Percentiles rank a stretch among this genome's conserved stretches.
Conservation (phyloP, 225 moss, liverwort and hornwort species). For the Bryum argenteum region DNA sequence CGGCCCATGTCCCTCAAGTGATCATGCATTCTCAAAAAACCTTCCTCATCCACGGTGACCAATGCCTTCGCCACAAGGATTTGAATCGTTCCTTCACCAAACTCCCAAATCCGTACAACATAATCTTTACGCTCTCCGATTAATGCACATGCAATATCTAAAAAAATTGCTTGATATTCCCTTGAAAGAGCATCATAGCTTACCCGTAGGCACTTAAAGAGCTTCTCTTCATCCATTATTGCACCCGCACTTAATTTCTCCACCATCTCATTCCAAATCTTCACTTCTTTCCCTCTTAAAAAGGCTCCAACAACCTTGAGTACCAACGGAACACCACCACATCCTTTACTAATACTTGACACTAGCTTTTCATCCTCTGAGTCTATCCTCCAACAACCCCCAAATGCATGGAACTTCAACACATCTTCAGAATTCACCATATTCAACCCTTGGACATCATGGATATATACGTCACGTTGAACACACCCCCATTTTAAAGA, state of each 20-base stretch:
- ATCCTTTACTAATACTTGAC: not conserved
- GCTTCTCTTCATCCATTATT: not conserved
- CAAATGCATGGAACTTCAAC: not conserved
- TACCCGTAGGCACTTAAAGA: not conserved
- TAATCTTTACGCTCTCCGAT: not conserved
- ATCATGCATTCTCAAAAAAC: not conserved
- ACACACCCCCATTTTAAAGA: not conserved
- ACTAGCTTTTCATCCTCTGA: accelerated
- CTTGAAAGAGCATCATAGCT: not conserved
- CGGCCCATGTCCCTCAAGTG: not conserved
- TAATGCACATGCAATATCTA: not conserved
- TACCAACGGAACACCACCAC: not conserved
- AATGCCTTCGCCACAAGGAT: not conserved
- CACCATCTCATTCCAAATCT: not conserved
- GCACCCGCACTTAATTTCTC: not conserved
- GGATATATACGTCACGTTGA: not conserved
- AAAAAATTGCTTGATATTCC: not conserved
- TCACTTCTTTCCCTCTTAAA: accelerated
- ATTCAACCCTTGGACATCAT: not conserved
- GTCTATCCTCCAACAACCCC: not conserved
- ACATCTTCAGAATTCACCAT: accelerated
- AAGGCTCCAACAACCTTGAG: constrained; percentile 9
- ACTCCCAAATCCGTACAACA: not conserved
- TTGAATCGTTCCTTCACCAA: accelerated
- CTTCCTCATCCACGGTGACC: not conserved